Base-by-base conservation (phyloP, 2,329 filamentous ascomycete species). In the Passalora sequoiae region DNA sequence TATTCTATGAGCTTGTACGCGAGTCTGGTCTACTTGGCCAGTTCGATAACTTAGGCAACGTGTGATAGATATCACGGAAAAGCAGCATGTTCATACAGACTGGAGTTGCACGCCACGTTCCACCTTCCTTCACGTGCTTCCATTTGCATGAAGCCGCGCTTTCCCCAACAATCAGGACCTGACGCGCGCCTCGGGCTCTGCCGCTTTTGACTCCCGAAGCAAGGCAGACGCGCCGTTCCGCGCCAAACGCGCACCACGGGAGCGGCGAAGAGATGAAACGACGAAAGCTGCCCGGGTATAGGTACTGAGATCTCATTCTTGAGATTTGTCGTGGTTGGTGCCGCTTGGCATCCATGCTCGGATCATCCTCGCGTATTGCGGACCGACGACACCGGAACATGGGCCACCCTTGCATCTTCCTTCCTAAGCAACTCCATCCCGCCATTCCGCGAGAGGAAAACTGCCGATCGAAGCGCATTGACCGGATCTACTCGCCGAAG, bases 1-100 rank as follows among this genome's bases (percentile, higher is more conserved):
- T 86, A 39, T 98, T 98, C 66, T 87, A 92, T 68, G 83, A 89
- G 45, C 72, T 98, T 36, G 92, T 96, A 49, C 89, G 83, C 68
- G 89, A 98, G 69, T 86, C 91, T 3, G 89, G 89, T 29, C 71
- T 98, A 48, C 67, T 83, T 44, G 72, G 76, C 54, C 51, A 58
- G 22, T 52, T 65, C 21, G 60, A 64, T 20, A 46, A 12, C 9
- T 46, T 47, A 5, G 47, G 43, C 6, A 45, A 39, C 30, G 33
- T 22, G 32, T 41, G 47, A 36, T 49, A 49, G 47, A 35, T 28
- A 38, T n/a, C 21, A 22, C 21, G 8, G 4, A 17, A 27, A 32
- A 31, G 24, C 25, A 15, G 13, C 4, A 40, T 40, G 15, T 28
- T 28, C n/a, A 29, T 28, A 24, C 22, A 27, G 28, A 22, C 17